These are phyloP conservation scores for Cryoendolithus antarcticus DNA, from an alignment of 2,329 filamentous ascomycete species.

Conservation along the genomic window DNA sequence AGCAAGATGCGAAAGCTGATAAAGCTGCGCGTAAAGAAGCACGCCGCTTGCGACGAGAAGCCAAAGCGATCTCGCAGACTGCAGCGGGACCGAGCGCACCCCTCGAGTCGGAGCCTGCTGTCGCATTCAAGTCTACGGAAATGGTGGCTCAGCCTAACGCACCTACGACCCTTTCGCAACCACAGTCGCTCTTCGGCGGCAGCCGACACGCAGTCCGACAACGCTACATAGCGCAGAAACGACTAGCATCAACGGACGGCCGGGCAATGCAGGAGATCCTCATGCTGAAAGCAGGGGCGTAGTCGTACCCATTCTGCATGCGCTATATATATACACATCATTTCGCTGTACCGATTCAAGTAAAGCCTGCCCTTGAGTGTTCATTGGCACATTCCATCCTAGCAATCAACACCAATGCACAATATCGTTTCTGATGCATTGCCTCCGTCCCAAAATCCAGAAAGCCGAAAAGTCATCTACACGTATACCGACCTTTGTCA, in stretches of 20 bases:
- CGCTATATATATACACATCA: no score
- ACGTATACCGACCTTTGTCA: no score
- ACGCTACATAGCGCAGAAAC: slow-evolving; percentile 80
- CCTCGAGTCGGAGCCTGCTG: background rate
- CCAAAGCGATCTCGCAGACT: slow-evolving; percentile 24
- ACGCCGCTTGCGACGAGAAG: slow-evolving; percentile 37
- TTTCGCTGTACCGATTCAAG: no score
- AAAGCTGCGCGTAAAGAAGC: slow-evolving; percentile 34
- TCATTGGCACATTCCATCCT: no score
- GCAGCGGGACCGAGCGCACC: slow-evolving; percentile 13
- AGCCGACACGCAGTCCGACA: slow-evolving; percentile 60
- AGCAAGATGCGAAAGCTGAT: slow-evolving; percentile 30
- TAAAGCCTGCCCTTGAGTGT: no score
- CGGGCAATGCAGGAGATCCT: slow-evolving; percentile 78
- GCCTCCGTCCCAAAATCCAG: no score
- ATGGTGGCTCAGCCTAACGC: slow-evolving; percentile 3
- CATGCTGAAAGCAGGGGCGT: slow-evolving; percentile 45
- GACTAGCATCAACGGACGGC: slow-evolving; percentile 66
- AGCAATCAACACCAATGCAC: no score
- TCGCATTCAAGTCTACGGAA: background rate
- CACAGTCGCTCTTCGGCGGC: slow-evolving; percentile 9
- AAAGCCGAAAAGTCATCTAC: no score
- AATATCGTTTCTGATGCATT: no score
- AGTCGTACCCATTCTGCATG: background rate
- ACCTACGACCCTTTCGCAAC: slow-evolving; percentile 4